Conservation (phyloP, 1,284 basidiomycete genomes). For the Meira miltonrushii region DNA sequence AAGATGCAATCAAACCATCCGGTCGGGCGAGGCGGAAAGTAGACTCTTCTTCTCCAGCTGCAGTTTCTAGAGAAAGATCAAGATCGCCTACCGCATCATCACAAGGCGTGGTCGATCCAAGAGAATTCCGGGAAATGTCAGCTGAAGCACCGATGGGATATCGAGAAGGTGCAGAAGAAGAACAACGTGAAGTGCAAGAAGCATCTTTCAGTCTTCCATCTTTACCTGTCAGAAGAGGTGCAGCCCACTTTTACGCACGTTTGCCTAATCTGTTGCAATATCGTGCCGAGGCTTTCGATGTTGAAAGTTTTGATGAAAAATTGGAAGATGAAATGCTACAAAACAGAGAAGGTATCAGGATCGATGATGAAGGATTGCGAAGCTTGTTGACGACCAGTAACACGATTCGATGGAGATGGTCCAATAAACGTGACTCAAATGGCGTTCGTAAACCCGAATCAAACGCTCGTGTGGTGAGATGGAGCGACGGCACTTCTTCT, state of each 20-base stretch:
- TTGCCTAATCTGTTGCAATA: constrained; percentile 48
- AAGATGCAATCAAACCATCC: not conserved
- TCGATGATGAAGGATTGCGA: constrained; percentile 44
- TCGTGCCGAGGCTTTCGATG: constrained; percentile 33
- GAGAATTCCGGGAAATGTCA: constrained; percentile 7
- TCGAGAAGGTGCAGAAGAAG: not conserved
- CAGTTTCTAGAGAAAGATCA: not conserved
- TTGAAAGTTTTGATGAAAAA: constrained; percentile 7
- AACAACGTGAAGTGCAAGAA: not conserved
- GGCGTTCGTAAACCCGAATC: constrained; percentile 72
- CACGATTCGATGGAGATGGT: constrained; percentile 84
- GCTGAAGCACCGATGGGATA: constrained; percentile 9
- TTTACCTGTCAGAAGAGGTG: constrained; percentile 7
- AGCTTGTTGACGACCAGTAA: constrained; percentile 71
- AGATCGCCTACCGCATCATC: not conserved
- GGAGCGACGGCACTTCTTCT: constrained; percentile 84
- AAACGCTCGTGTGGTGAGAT: constrained; percentile 77
- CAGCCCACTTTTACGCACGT: constrained; percentile 37
- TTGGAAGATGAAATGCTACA: constrained; percentile 18
- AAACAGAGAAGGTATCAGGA: constrained; percentile 58
- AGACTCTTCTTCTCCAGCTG: not conserved
- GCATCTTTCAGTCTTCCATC: constrained; percentile 10
- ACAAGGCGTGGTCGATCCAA: not conserved
- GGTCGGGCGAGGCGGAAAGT: not conserved
- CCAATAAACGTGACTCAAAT: constrained; percentile 60